A percentile compares a stretch with the other conserved stretches of the same genome.
phyloP scores from a whole-genome alignment of 2,329 filamentous ascomycete species.

The Pseudocercospora macadamiae region DNA sequence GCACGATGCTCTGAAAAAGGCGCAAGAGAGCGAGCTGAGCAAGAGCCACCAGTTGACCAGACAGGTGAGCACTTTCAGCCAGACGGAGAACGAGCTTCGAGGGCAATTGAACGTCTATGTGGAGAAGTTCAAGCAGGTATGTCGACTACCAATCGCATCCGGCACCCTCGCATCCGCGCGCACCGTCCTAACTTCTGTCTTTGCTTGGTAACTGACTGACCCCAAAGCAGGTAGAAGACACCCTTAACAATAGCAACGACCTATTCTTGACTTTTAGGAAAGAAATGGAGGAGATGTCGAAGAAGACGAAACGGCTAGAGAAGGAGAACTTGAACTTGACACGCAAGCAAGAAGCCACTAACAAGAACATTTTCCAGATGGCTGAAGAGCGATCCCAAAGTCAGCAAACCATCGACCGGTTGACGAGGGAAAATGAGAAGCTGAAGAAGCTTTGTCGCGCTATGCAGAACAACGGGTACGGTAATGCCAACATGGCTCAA shows the following conservation, averaged over 20 bases:
- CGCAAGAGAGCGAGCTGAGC: conserved; percentile 76
- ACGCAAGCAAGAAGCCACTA: conserved; percentile 89
- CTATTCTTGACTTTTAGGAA: conserved; percentile 95
- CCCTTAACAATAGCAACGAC: conserved; percentile 96
- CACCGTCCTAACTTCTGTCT: conserved; percentile 7
- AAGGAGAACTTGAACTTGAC: conserved; percentile 93
- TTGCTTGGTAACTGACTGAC: conserved; percentile 42
- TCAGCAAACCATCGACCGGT: conserved; percentile 75
- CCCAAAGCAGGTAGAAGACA: conserved; percentile 87
- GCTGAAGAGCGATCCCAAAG: conserved; percentile 84
- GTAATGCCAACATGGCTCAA: conserved; percentile 42
- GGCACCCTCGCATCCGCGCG: not conserved
- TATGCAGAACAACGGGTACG: conserved; percentile 93
- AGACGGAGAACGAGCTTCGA: conserved; percentile 90
- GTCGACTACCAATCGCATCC: conserved; percentile 21
- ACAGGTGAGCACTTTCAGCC: conserved; percentile 93
- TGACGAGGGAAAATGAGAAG: conserved; percentile 84
- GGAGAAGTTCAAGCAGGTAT: conserved; percentile 99
- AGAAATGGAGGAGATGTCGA: conserved; percentile 99
- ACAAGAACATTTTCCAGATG: conserved; percentile 95
- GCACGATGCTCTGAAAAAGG: conserved; percentile 86
- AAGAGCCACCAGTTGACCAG: conserved; percentile 83
- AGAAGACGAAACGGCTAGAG: conserved; percentile 95
- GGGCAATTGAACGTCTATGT: conserved; percentile 98
- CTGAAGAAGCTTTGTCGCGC: conserved; percentile 92